These are phyloP conservation scores for Pontederia paniculata DNA, from an alignment of 176 grass and related monocot genomes.

Conservation along the genomic window DNA sequence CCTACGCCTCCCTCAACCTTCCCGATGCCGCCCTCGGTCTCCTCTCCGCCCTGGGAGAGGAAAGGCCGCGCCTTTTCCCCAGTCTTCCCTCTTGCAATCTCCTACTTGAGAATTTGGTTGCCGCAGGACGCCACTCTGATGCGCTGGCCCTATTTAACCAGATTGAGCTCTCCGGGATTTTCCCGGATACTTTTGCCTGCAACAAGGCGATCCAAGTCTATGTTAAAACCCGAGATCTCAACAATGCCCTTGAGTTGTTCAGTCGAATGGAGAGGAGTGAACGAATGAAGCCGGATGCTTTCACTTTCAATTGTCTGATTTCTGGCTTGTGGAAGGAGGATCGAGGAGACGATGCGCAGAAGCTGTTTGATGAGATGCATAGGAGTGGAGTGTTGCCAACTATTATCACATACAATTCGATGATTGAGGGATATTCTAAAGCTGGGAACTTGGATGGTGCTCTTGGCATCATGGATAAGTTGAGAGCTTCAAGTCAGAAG, in stretches of 20 bases:
- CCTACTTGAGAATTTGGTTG: slow-evolving; percentile 39
- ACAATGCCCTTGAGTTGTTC: slow-evolving; percentile 30
- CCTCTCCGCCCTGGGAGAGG: slow-evolving; percentile 17
- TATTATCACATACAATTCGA: slow-evolving; percentile 38
- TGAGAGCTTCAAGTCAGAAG: slow-evolving; percentile 22
- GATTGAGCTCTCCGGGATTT: slow-evolving; percentile 20
- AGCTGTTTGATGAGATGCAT: slow-evolving; percentile 48
- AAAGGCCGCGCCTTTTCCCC: slow-evolving; percentile 24
- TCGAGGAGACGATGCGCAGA: slow-evolving; percentile 17
- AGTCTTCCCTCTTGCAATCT: slow-evolving; percentile 42
- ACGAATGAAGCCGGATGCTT: slow-evolving; percentile 21
- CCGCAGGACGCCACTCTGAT: slow-evolving; percentile 25
- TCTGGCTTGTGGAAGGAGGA: slow-evolving; percentile 25
- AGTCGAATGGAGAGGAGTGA: slow-evolving; percentile 27
- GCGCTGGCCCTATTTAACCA: slow-evolving; percentile 27
- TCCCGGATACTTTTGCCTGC: slow-evolving; percentile 33
- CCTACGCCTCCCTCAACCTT: slow-evolving; percentile 19
- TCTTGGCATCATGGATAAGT: slow-evolving; percentile 27
- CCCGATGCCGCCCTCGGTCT: slow-evolving; percentile 31
- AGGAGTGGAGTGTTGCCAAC: slow-evolving; percentile 23
- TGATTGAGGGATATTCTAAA: slow-evolving; percentile 51
- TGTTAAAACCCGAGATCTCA: slow-evolving; percentile 28
- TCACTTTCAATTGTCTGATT: slow-evolving; percentile 53
- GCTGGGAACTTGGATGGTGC: slow-evolving; percentile 30
- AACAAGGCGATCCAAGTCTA: slow-evolving; percentile 41